phyloP scores from a whole-genome alignment of 225 moss, liverwort and hornwort genomes.

The Anthoceros angustus region DNA sequence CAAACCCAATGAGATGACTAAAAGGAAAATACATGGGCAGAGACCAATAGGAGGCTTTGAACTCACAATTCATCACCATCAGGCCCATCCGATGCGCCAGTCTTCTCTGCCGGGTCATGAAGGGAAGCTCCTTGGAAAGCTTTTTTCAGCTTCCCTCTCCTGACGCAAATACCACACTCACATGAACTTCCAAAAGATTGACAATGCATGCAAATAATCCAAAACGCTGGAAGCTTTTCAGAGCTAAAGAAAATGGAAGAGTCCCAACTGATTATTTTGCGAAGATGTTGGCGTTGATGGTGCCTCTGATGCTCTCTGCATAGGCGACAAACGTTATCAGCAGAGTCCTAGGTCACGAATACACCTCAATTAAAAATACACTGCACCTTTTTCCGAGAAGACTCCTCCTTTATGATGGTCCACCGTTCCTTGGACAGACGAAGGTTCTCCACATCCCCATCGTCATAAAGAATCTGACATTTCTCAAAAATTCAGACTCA shows the following conservation, averaged over 20 bases:
- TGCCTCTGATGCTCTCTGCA: constrained; percentile 4
- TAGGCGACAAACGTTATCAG: not conserved
- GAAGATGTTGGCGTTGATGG: not conserved
- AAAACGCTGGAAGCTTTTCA: not conserved
- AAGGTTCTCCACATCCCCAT: constrained; percentile 66
- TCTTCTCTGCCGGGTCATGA: no score
- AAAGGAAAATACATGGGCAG: no score
- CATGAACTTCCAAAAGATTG: no score
- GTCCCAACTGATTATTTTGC: not conserved
- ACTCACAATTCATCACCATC: not conserved
- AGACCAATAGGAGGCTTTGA: not conserved
- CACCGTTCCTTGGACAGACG: constrained; percentile 52
- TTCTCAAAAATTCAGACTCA: not conserved
- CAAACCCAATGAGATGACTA: not conserved
- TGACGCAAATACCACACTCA: no score
- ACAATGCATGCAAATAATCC: no score
- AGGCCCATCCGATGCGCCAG: not conserved
- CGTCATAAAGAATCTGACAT: constrained; percentile 60
- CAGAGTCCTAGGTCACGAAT: not conserved
- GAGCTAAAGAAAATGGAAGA: not conserved
- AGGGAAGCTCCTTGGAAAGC: no score
- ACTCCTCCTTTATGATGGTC: constrained; percentile 18
- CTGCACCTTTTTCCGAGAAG: not conserved
- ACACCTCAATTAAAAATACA: not conserved
- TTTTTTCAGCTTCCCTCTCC: no score